Evolutionary conservation across 805 yeast species (phyloP), one percentile per base, ranked within the genome.

Genomic region (Wickerhamiella qilinensis): DNA sequence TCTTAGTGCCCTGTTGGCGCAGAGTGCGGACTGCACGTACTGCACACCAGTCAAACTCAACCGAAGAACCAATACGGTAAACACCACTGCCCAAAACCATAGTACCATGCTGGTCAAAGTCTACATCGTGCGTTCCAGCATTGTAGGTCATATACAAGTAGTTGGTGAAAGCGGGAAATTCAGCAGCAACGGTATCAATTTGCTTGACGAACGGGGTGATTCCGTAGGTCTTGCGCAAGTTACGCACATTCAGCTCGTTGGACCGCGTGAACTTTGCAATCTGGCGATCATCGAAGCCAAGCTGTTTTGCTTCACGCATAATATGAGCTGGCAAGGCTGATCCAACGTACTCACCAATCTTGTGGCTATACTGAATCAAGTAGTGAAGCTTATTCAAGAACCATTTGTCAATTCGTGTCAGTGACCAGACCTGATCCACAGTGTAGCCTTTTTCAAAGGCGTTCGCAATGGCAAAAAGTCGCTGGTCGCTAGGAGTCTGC

Each of bases 31-130:
- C 91, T 35, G 97, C 91, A 47, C 94, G 74, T 42, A 88, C 98
- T 35, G 97, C 97, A 75, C 98, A 88, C 96, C 97, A 88, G 65
- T 88, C 98, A 57, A 88, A 88, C 64, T 88, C 98, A 45, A 88
- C 98, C 22, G 97, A 88, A 4, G 97, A 91, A 53, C 98, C 98
- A 57, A 88, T 88, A 67, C 98, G 77, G 71, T 88, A 88, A 33
- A 91, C 98, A 71, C 98, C 98, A 3, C 96, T 85, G 48, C 97
- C 97, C 43, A 88, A 68, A 32, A 88, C 98, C 81, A 88, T 82
- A 37, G 81, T 78, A 59, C 96, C 96, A 47, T 85, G 76, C 47
- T 88, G 96, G 49, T 85, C 76, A 55, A 88, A 91, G n/a, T 67
- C 57, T 43, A 91, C 74, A 62, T 88, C 98, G 49, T 80, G 77